Conservation (phyloP, 139 green algal genomes). For the Micromonas commoda region DNA sequence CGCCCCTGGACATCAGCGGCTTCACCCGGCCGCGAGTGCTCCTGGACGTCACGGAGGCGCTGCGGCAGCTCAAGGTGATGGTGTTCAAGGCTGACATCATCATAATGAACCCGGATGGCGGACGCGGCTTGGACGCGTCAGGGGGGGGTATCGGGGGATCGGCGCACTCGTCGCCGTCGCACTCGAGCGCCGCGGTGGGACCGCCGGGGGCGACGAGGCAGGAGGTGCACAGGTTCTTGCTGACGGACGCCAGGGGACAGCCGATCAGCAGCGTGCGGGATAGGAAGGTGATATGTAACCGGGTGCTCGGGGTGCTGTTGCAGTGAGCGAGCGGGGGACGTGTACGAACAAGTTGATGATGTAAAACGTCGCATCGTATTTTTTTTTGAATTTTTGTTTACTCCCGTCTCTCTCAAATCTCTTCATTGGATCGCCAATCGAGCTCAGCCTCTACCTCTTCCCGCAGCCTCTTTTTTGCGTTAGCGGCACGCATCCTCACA, state of each 20-base stretch:
- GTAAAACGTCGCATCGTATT: background rate
- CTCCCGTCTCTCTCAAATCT: too few relatives aligned
- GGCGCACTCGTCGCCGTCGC: background rate
- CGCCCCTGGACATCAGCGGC: slow-evolving; percentile 53
- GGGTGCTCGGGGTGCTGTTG: background rate
- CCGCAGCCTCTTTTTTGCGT: too few relatives aligned
- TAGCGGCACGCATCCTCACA: too few relatives aligned
- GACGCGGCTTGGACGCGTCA: background rate
- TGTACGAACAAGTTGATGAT: background rate
- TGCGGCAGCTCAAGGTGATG: slow-evolving; percentile 39
- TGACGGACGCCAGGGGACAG: background rate
- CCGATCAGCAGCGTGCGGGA: background rate
- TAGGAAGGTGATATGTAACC: slow-evolving; percentile 4
- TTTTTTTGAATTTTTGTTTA: too few relatives aligned
- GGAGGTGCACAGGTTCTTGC: slow-evolving; percentile 19
- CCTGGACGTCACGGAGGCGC: slow-evolving; percentile 59
- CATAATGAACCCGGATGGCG: background rate
- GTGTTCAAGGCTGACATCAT: slow-evolving; percentile 41
- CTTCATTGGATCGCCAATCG: too few relatives aligned
- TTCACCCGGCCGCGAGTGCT: slow-evolving; percentile 59
- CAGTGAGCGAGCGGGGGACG: background rate
- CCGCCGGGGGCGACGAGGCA: background rate
- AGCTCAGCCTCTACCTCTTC: too few relatives aligned
- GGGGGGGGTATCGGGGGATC: background rate
- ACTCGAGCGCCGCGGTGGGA: background rate